Evolutionary conservation across 441 rosid species (phyloP).

Genomic region (Populus tomentosa): DNA sequence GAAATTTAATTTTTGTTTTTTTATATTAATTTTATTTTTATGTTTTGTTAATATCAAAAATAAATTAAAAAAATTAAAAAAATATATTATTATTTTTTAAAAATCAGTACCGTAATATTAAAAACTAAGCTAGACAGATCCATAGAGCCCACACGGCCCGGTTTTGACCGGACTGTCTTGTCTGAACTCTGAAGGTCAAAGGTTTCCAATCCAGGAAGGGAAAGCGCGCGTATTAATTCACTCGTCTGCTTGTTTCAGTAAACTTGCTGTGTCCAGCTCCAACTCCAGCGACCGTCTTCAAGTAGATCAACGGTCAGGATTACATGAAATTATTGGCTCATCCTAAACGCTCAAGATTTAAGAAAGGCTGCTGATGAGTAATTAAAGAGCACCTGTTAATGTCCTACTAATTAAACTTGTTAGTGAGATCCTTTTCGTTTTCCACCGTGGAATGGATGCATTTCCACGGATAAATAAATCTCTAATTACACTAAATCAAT

Average conservation of each 20-base stretch:
- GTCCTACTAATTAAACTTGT: too few species aligned
- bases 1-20: too few species aligned
- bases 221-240: too few species aligned
- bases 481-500: too few species aligned
- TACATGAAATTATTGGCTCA: background rate
- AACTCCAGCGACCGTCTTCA: background rate
- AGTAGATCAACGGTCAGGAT: background rate
- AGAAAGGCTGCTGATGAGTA: background rate
- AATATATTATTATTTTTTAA: too few species aligned
- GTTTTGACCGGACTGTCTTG: background rate
- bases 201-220: background rate
- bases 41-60: too few species aligned
- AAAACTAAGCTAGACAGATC: background rate
- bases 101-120: too few species aligned
- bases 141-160: background rate
- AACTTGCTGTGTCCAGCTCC: background rate
- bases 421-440: too few species aligned
- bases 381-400: too few species aligned
- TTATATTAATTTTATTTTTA: too few species aligned
- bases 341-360: background rate
- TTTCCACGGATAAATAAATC: background rate
- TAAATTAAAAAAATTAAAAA: too few species aligned
- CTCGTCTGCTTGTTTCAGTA: background rate
- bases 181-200: background rate
- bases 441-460: background rate